Percentiles rank a stretch among this genome's conserved stretches.
Conservation (phyloP, 2,329 filamentous ascomycete species). For the Drechslera avenae region DNA sequence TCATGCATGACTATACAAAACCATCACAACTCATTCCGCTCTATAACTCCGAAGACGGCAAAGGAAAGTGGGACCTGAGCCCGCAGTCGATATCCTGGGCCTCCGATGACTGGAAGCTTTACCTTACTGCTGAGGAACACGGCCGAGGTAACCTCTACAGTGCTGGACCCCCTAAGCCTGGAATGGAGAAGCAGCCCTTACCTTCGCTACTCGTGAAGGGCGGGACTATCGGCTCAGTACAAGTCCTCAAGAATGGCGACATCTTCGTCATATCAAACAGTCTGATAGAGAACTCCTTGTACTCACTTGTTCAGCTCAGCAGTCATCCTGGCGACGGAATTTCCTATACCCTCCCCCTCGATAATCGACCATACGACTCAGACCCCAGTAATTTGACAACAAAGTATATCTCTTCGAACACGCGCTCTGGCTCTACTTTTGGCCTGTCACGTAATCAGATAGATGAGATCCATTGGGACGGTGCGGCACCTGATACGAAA, state of each 20-base stretch:
- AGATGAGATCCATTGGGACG: constrained; percentile 71
- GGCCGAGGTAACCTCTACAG: constrained; percentile 67
- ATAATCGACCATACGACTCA: constrained; percentile 28
- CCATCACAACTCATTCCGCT: constrained; percentile 63
- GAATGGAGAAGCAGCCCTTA: constrained; percentile 16
- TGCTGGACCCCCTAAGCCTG: constrained; percentile 17
- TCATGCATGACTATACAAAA: constrained; percentile 66
- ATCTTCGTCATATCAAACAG: constrained; percentile 72
- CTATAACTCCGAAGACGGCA: constrained; percentile 65
- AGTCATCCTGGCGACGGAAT: constrained; percentile 16
- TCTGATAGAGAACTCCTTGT: constrained; percentile 73
- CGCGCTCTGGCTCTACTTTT: constrained; percentile 68
- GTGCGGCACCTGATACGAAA: constrained; percentile 62
- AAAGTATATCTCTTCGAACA: constrained; percentile 64
- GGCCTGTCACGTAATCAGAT: constrained; percentile 68
- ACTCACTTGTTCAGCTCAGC: constrained; percentile 59
- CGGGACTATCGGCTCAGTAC: constrained; percentile 52
- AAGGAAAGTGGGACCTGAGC: constrained; percentile 64
- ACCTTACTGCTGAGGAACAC: constrained; percentile 74
- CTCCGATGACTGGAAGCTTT: constrained; percentile 63
- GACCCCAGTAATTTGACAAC: constrained; percentile 34
- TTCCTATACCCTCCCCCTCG: constrained; percentile 27
- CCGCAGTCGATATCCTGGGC: constrained; percentile 59
- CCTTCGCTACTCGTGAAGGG: constrained; percentile 42
- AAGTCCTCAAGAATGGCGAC: constrained; percentile 56